Evolutionary conservation across 176 grass and related monocot genomes (phyloP), one percentile per base, ranked within the genome.

Genomic region (Eleusine indica): DNA sequence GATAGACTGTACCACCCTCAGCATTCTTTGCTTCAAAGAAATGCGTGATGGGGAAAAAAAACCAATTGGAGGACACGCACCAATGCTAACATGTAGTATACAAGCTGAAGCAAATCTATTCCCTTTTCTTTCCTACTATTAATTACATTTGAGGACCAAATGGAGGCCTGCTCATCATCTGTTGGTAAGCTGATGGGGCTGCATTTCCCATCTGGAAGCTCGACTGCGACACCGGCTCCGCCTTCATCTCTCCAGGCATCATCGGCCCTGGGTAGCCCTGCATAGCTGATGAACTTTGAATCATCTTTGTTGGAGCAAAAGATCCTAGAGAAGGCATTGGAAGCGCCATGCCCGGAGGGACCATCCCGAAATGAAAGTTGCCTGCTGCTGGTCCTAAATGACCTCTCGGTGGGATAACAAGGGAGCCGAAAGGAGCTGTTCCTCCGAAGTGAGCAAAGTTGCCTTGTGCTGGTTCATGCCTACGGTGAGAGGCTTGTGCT

Each of bases 91-190:
- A 35, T 35, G 32, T 71, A 69, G 79, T 85, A 85, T 89, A 82
- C 56, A 80, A 86, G 69, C 62, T 75, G 80, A 85, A 84, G 57
- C 52, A 85, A 77, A 89, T 81, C 87, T 89, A 83, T 79, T 37
- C 48, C 8, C 49, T 86, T 64, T 71, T 89, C 62, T 79, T 71
- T 92, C 69, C 81, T 83, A 89, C 81, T 83, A 89, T 86, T 93
- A 88, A 93, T 94, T 93, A 95, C 93, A 95, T 91, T 71, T 90
- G 91, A 83, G 74, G 85, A 32, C 91, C 91, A 79, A 90, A 90
- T 71, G 89, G 87, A 71, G 85, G 86, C 66, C 89, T 90, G 58
- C 72, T 93, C 89, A 95, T 91, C 75, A 99, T 92, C 81, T 94
- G 87, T 28, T 91, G 93, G 84, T 94, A 99, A 68, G 79, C 54